These are phyloP conservation scores for Chalciporus sphaerocephalus DNA, from an alignment of 768 basidiomycete species.

Conservation along the genomic window DNA sequence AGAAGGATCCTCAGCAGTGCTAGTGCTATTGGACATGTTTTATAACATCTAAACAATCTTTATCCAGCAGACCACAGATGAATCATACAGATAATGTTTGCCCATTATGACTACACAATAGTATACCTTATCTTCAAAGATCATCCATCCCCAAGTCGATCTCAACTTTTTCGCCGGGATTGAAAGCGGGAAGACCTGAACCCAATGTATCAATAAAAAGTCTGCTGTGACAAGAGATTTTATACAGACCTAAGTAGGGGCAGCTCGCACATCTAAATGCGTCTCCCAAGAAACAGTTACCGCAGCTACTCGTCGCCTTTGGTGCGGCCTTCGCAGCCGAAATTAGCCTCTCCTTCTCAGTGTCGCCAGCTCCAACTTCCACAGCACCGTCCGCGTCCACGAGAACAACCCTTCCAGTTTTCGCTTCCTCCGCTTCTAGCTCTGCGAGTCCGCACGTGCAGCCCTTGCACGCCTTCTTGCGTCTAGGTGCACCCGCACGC, in stretches of 20 bases:
- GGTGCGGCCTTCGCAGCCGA: conserved; percentile 66
- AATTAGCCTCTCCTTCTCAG: conserved; percentile 62
- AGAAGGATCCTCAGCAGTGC: too few species aligned
- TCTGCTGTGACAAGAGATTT: conserved; percentile 2
- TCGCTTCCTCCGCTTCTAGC: conserved; percentile 79
- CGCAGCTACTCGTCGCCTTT: conserved; percentile 94
- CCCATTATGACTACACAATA: background rate
- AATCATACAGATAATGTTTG: background rate
- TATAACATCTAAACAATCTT: conserved; percentile 2
- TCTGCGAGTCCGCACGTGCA: conserved; percentile 97
- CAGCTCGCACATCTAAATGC: conserved; percentile 96
- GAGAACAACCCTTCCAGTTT: conserved; percentile 57
- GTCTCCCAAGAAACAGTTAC: conserved; percentile 95
- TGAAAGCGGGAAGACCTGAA: conserved; percentile 94
- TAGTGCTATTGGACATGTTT: background rate
- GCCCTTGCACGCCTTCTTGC: conserved; percentile 92
- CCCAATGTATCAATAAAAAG: conserved; percentile 5
- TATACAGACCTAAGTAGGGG: conserved; percentile 86
- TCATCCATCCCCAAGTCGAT: conserved; percentile 88
- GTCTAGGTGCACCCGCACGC: conserved; percentile 44
- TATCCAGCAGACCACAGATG: background rate
- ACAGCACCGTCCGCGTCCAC: conserved; percentile 58
- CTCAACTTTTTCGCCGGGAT: conserved; percentile 97
- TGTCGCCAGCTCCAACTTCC: conserved; percentile 51
- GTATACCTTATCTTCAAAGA: conserved; percentile 44